These are phyloP conservation scores for Lepiota venenata DNA, from an alignment of 768 basidiomycete genomes.

Conservation along the genomic window DNA sequence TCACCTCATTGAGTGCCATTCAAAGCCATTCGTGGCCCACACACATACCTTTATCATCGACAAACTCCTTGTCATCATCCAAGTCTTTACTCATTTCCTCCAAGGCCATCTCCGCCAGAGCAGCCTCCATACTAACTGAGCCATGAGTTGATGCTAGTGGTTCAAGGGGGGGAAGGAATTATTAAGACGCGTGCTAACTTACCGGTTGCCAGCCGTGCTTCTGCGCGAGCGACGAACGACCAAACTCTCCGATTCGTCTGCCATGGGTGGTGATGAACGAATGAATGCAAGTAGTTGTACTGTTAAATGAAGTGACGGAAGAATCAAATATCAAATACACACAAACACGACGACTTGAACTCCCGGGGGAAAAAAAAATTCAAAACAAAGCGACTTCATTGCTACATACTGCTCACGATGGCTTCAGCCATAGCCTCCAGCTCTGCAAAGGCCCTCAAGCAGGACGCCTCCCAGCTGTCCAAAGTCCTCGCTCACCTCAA, in stretches of 20 bases:
- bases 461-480: conserved; percentile 36
- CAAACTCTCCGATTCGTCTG: conserved; percentile 32
- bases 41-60: conserved; percentile 62
- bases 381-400: no score
- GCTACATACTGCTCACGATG: conserved; percentile 2
- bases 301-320: background rate
- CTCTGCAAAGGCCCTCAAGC: conserved; percentile 12
- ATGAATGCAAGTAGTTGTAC: no score
- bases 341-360: conserved; percentile 7
- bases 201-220: conserved; percentile 82
- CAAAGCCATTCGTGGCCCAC: background rate
- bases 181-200: conserved; percentile 12
- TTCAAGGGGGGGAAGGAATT: background rate
- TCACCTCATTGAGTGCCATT: conserved; percentile 12
- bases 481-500: conserved; percentile 50
- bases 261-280: background rate
- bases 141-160: conserved; percentile 9
- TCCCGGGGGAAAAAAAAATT: no score
- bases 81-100: conserved; percentile 55
- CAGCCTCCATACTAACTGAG: conserved; percentile 64
- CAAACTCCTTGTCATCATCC: conserved; percentile 76
- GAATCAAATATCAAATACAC: conserved; percentile 1
- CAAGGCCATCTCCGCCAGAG: conserved; percentile 63
- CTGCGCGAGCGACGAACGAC: conserved; percentile 60
- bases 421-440: conserved; percentile 3